These are phyloP conservation scores for Monilinia aucupariae DNA, from an alignment of 2,329 filamentous ascomycete genomes.

Conservation along the genomic window DNA sequence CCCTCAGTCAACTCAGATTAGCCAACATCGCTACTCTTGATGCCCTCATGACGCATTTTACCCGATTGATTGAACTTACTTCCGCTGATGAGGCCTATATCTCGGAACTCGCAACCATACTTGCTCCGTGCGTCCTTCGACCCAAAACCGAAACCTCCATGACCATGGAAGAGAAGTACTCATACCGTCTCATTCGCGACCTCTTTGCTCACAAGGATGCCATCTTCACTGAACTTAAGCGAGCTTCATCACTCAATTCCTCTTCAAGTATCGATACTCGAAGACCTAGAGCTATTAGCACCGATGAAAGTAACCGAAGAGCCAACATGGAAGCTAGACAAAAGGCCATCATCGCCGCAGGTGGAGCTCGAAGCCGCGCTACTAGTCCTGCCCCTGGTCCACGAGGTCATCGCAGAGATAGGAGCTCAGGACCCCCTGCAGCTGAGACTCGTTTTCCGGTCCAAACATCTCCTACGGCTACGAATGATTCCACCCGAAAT, in stretches of 20 bases:
- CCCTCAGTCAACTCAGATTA: conserved; percentile 85
- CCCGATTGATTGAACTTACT: conserved; percentile 89
- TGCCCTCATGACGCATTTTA: conserved; percentile 97
- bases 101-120: conserved; percentile 61
- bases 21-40: conserved; percentile 99
- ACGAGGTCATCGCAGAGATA: conserved; percentile 67
- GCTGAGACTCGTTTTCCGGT: conserved; percentile 82
- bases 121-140: conserved; percentile 83
- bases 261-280: conserved; percentile 54
- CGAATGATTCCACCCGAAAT: conserved; percentile 40
- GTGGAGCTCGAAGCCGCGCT: conserved; percentile 62
- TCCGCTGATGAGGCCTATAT: conserved; percentile 90
- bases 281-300: conserved; percentile 82
- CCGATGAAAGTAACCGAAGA: conserved; percentile 90
- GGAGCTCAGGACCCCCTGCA: conserved; percentile 64
- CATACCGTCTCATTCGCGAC: conserved; percentile 83
- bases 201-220: conserved; percentile 89
- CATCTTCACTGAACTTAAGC: conserved; percentile 94
- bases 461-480: conserved; percentile 55
- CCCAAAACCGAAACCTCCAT: conserved; percentile 83
- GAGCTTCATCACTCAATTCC: conserved; percentile 67
- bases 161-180: conserved; percentile 92
- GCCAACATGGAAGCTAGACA: conserved; percentile 92
- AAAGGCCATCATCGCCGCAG: conserved; percentile 62
- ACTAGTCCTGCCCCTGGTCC: conserved; percentile 65